A percentile compares a stretch with the other conserved stretches of the same genome.
Conservation (phyloP, 2,329 filamentous ascomycete genomes). For the Furcasterigmium sp. region DNA sequence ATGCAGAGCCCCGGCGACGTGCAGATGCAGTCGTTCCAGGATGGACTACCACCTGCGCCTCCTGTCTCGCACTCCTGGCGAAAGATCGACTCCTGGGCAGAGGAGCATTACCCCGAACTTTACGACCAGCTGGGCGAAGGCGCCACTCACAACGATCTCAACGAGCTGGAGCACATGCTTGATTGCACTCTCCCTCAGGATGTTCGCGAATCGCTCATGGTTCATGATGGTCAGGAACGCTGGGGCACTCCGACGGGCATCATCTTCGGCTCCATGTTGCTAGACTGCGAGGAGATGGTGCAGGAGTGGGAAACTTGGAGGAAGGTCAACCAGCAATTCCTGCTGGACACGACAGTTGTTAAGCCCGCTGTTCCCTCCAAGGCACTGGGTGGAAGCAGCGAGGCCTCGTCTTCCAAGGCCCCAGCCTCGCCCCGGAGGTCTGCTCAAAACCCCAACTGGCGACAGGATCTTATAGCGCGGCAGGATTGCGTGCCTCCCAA, state of each 20-base stretch:
- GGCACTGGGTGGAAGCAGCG: constrained; percentile 58
- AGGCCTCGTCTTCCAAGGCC: constrained; percentile 65
- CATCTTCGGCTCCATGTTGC: constrained; percentile 88
- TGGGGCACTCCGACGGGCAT: constrained; percentile 87
- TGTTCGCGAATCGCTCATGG: constrained; percentile 81
- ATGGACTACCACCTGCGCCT: constrained; percentile 84
- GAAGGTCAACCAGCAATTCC: constrained; percentile 83
- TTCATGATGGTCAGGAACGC: constrained; percentile 96
- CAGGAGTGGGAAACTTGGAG: constrained; percentile 98
- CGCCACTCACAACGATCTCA: constrained; percentile 89
- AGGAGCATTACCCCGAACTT: constrained; percentile 92
- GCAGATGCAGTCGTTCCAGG: constrained; percentile 92
- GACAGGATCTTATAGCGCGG: constrained; percentile 74
- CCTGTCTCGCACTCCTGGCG: constrained; percentile 87
- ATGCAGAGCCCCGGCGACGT: constrained; percentile 75
- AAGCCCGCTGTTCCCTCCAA: constrained; percentile 64
- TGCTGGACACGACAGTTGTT: constrained; percentile 54
- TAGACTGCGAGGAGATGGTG: constrained; percentile 97
- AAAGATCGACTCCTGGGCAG: constrained; percentile 89
- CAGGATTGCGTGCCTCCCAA: constrained; percentile 86
- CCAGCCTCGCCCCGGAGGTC: constrained; percentile 36
- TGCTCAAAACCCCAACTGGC: constrained; percentile 63
- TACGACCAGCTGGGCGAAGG: constrained; percentile 91
- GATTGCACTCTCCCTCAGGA: constrained; percentile 93
- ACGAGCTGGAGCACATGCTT: constrained; percentile 92